Conservation (phyloP, 73 alveolate species). For the Tetrahymena thermophila region DNA sequence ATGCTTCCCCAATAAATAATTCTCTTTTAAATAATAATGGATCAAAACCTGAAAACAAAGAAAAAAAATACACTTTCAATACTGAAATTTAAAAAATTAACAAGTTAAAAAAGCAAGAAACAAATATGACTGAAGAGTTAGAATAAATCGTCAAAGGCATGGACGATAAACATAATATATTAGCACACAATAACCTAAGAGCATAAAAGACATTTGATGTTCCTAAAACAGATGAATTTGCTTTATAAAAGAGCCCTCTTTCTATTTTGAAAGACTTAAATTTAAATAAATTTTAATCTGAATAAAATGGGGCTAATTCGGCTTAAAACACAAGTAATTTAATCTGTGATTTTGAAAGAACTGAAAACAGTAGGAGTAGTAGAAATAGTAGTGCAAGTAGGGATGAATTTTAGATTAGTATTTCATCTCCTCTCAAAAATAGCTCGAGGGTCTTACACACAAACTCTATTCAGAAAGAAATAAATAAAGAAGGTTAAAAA, state of each 20-base stretch:
- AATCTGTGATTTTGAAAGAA: background rate
- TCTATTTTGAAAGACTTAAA: background rate
- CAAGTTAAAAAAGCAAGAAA: background rate
- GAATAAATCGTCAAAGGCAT: background rate
- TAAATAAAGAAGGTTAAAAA: constrained; percentile 18
- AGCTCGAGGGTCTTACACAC: background rate
- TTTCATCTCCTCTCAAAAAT: background rate
- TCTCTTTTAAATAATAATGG: background rate
- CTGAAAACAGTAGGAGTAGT: background rate
- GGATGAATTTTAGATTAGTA: background rate
- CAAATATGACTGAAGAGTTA: background rate
- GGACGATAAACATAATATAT: background rate
- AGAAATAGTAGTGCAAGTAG: background rate
- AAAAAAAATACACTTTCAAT: background rate
- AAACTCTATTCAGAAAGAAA: background rate
- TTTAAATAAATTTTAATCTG: background rate
- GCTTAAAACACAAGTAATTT: background rate
- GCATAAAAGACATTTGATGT: background rate
- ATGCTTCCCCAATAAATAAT: background rate
- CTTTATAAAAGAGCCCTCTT: background rate
- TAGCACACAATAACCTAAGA: background rate
- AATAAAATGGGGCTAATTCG: background rate
- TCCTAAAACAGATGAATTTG: background rate
- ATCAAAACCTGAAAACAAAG: background rate
- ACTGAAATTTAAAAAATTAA: background rate